Base-by-base conservation (phyloP, 139 green algal genomes). In the Coelastrella sp. region DNA sequence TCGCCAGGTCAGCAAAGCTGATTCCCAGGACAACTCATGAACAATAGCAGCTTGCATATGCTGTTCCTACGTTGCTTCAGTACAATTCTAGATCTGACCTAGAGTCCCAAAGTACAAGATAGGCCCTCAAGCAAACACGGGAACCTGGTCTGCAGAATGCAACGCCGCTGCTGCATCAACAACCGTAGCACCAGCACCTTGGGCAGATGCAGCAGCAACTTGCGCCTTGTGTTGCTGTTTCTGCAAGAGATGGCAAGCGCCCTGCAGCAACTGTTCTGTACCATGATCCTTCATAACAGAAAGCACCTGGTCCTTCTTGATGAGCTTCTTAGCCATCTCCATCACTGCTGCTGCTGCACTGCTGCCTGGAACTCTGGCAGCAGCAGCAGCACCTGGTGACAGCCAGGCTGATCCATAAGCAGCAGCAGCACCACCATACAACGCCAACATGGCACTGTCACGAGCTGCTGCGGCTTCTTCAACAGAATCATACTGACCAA, bases 261-360 rank as follows among this genome's bases (percentile, higher is more conserved):
- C 6, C 62, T 71, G n/a, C 41, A 63, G 25, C 69, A 66, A 40
- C 8, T 63, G 8, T 17, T 27, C 34, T 34, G 72, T 80, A 30
- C 72, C 45, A 67, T 80, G 27, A 27, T 48, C 27, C 30, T 34
- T 64, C 72, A 80, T 80, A 21, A 80, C 72, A 32, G 8, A 2
- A 19, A 17, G 13, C 30, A 80, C 72, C 9, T 66, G 38, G 30
- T 80, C 72, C 45, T 66, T 66, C 72, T 80, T 80, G 1, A 7
- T 34, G 30, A 80, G 19, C 32, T 67, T 80, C 0, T 8, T 40
- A 34, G 72, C 72, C 72, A 80, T 66, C 6, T 34, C 72, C 3
- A 40, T 30, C 45, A 66, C 45, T 21, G 51, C 72, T 8, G 23
- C 72, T n/a, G 72, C 48, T 23, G 8, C 68, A 17, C 15, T 77